Percentiles rank a stretch among this genome's conserved stretches.
Conservation (phyloP, 129 eudicot genomes). For the Daucus carota region DH1_v3.0 NC_030381.2:52183501-52184000, state of each 20-base stretch:
- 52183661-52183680: conserved; percentile 63
- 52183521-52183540: conserved; percentile 66
- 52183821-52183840: conserved; percentile 41
- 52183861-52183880: conserved; percentile 57
- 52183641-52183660: conserved; percentile 1
- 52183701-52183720: conserved; percentile 27
- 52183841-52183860: conserved; percentile 50
- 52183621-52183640: conserved; percentile 19
- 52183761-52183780: conserved; percentile 36
- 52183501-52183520: conserved; percentile 52
- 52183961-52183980: neutral
- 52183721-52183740: conserved; percentile 56
- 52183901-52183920: conserved; percentile 38
- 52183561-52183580: conserved; percentile 32
- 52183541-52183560: conserved; percentile 54
- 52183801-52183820: conserved; percentile 20
- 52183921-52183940: conserved; percentile 52
- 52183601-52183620: conserved; percentile 30
- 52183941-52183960: neutral
- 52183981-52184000: neutral
- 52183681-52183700: conserved; percentile 45
- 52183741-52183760: conserved; percentile 42
- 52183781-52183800: conserved; percentile 21
- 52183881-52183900: conserved; percentile 32
- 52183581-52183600: conserved; percentile 54